Evolutionary conservation across 148 eudicot genomes (phyloP), one percentile per base, ranked within the genome.

Genomic region (Polygonum aviculare): DNA sequence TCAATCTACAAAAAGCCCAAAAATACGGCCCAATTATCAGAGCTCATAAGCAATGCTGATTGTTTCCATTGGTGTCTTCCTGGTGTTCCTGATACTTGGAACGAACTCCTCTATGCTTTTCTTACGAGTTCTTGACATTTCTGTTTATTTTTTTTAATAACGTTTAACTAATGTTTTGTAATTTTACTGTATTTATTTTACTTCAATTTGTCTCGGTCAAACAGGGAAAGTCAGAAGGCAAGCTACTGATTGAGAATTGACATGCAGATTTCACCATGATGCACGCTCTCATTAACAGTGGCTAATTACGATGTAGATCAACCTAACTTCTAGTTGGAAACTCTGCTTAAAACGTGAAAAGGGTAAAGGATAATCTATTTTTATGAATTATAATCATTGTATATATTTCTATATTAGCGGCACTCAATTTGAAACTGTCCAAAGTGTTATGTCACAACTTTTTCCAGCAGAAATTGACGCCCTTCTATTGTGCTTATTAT

Each of bases 71-170:
- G 89, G 89, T 88, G 91, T 78, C 88, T 91, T 26, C 96, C 93
- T 11, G 96, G 96, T 40, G 91, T 89, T 2, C 96, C 91, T 6
- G 93, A 89, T 75, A 84, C 88, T 45, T 91, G 96, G 91, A 89
- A 91, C 78, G 80, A 89, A 57, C 82, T 91, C 39, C 83, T 89
- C 38, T 85, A 80, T 72, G 80, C 87, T 15, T 81, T 81, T 62
- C 36, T 62, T 26, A 12, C 12, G 15, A 62, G 16, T 31, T 26
- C 69, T 8, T 31, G 16, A 62, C 69, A 54, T 22, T 18, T 54
- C 60, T 54, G 1, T 54, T 54, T 48, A 48, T 0, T 48, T 6
- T 48, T 12, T 48, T 12, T 48, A 3, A 48, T 48, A 12, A 10
- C 50, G 14, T 10, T 11, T 26, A 26, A 48, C 0, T 51, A 9